phyloP scores from a whole-genome alignment of 805 yeast species.

The Zygosaccharomyces siamensis region DNA sequence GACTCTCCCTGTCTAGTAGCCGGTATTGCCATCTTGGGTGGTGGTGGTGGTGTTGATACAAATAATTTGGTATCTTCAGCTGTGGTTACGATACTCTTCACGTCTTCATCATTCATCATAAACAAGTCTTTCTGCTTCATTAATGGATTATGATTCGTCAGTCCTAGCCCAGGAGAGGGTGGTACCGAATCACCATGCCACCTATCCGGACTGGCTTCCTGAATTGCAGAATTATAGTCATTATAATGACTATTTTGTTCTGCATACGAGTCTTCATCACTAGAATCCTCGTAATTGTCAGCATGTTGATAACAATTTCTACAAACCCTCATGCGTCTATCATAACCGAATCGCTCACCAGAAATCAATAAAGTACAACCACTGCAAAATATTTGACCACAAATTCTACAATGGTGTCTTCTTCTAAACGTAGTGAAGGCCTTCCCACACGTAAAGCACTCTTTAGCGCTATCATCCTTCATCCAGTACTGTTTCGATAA shows the following conservation, averaged over 20 bases:
- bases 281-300: slow-evolving; percentile 65
- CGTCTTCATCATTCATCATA: slow-evolving; percentile 32
- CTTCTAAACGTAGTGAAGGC: slow-evolving; percentile 81
- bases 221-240: slow-evolving; percentile 11
- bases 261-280: slow-evolving; percentile 49
- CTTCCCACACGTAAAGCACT: slow-evolving; percentile 78
- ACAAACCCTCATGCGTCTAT: slow-evolving; percentile 74
- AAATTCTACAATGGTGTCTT: slow-evolving; percentile 90
- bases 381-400: slow-evolving; percentile 93
- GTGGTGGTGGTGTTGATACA: slow-evolving; percentile 47
- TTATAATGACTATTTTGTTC: slow-evolving; percentile 13
- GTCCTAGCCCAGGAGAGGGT: background rate
- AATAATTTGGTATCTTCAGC: slow-evolving; percentile 35
- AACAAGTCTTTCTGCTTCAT: slow-evolving; percentile 20
- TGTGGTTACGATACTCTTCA: slow-evolving; percentile 33
- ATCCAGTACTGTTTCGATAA: slow-evolving; percentile 80
- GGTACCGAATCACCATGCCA: background rate
- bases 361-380: slow-evolving; percentile 70
- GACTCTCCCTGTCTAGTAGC: slow-evolving; percentile 77
- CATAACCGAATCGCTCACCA: slow-evolving; percentile 57
- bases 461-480: slow-evolving; percentile 88
- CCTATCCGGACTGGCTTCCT: slow-evolving; percentile 10
- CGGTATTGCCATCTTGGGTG: slow-evolving; percentile 75
- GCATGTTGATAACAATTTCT: slow-evolving; percentile 59
- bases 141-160: slow-evolving; percentile 5